Evolutionary conservation across 2,329 filamentous ascomycete genomes (phyloP), one percentile per base, ranked within the genome.

Genomic region (Fusarium kyushuense): DNA sequence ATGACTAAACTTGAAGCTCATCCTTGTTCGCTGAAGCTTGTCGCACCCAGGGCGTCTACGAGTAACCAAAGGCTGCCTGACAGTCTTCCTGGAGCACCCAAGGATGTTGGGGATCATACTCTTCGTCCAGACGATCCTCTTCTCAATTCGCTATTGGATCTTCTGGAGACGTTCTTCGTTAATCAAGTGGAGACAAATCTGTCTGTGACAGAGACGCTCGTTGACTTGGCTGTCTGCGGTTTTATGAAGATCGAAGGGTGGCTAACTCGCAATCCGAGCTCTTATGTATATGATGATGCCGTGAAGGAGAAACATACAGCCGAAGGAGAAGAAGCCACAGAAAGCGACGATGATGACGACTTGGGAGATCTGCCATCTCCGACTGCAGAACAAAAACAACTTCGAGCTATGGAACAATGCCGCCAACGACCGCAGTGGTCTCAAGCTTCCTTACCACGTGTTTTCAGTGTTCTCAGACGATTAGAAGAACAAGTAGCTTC

Each of bases 171-270:
- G 0, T 99, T 98, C 74, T 93, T 97, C 72, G 86, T 92, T 7
- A 99, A 99, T 72, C 90, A 93, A 4, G 89, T 98, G 4, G 93
- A 97, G 72, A 94, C 92, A 4, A 99, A 99, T 71, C 82, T 99
- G 5, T 92, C 91, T 0, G 84, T 97, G 3, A 98, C 95, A 0
- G 92, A 96, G 73, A 87, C 92, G 1, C 84, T 98, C 42, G 87
- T 96, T 29, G 91, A 93, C 69, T 83, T 99, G 40, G 92, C 92
- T 13, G 89, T 92, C 1, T 98, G 96, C 72, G 92, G 93, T 8
- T 92, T 92, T 66, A 90, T 97, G 75, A 89, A 90, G 21, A 84
- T 97, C 14, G 93, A 97, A 74, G 92, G 92, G n/a, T 99, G 96
- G 95, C 82, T 98, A 30, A 83, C 95, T 8, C 89, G 93, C 17